Percentiles rank a stretch among this genome's conserved stretches.
Conservation (phyloP, 306 rosid species). For the Oemleria cerasiformis region DNA sequence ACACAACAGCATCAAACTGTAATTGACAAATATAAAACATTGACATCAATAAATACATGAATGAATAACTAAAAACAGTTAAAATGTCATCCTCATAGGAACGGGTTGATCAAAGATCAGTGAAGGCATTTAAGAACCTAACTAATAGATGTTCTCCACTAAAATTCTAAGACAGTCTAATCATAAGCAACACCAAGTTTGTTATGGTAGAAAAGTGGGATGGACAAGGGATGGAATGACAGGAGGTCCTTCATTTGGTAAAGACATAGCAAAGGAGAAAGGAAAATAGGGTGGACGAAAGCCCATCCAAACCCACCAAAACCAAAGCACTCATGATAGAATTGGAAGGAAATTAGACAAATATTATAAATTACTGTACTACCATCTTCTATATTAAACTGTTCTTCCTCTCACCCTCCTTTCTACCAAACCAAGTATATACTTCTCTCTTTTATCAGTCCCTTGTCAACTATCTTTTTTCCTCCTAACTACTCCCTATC, state of each 20-base stretch:
- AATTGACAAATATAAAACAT: slow-evolving; percentile 2
- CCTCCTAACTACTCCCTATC: not conserved
- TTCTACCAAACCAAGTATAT: not conserved
- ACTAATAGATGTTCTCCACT: not conserved
- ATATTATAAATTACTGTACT: not conserved
- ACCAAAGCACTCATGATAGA: not conserved
- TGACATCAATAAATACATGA: not conserved
- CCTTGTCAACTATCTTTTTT: slow-evolving; percentile 5
- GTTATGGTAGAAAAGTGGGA: not conserved
- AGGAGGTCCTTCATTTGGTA: slow-evolving; percentile 1
- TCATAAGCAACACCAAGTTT: not conserved
- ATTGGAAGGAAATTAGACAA: not conserved
- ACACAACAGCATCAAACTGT: slow-evolving; percentile 18
- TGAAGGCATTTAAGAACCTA: slow-evolving; percentile 2
- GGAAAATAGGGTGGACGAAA: not conserved
- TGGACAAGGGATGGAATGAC: not conserved
- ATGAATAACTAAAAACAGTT: not conserved
- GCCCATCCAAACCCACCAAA: not conserved
- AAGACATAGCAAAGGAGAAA: not conserved
- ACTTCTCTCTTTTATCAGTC: not conserved
- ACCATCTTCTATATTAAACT: not conserved
- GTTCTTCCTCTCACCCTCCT: not conserved
- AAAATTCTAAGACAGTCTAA: not conserved
- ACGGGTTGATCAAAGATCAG: not conserved
- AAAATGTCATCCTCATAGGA: slow-evolving; percentile 11